Conservation (phyloP, 768 basidiomycete genomes). For the Lentinus tigrinus region DNA sequence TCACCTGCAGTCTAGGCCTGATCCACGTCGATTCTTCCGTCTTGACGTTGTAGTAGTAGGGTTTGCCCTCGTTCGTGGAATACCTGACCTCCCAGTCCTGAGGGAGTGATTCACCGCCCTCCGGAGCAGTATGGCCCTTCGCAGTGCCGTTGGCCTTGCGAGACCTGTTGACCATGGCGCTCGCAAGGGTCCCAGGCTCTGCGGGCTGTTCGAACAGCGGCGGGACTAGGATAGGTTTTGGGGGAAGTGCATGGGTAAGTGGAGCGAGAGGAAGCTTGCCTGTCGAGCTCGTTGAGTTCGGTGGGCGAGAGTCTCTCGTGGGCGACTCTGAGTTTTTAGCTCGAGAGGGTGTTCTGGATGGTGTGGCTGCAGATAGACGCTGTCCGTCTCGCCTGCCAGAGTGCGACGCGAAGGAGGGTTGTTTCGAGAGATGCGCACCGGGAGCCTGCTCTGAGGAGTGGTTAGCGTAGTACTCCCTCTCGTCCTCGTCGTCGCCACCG, state of each 20-base stretch:
- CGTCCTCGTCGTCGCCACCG: constrained; percentile 65
- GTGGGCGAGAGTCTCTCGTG: constrained; percentile 21
- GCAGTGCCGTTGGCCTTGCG: constrained; percentile 37
- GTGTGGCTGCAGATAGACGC: constrained; percentile 22
- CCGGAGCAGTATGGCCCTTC: constrained; percentile 13
- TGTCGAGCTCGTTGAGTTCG: constrained; percentile 30
- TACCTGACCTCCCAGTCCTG: constrained; percentile 60
- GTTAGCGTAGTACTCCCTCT: constrained; percentile 52
- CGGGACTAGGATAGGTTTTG: constrained; percentile 56
- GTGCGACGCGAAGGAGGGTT: constrained; percentile 14
- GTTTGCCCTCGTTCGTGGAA: constrained; percentile 43
- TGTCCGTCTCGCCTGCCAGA: constrained; percentile 21
- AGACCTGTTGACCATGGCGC: constrained; percentile 57
- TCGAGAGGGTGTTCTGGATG: constrained; percentile 14
- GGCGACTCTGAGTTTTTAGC: constrained; percentile 24
- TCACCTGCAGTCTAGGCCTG: constrained; percentile 37
- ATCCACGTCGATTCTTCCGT: constrained; percentile 61
- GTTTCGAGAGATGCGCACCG: neutral
- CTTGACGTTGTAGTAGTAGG: constrained; percentile 58
- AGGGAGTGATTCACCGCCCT: constrained; percentile 42
- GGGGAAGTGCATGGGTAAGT: constrained; percentile 65
- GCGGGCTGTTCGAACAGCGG: constrained; percentile 48
- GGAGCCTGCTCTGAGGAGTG: constrained; percentile 33
- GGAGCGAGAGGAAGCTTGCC: constrained; percentile 27
- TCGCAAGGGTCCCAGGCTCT: constrained; percentile 58